These are phyloP conservation scores for Apophysomyces sp. DNA, from an alignment of 371 early-diverging fungal species.

Conservation along the genomic window DNA sequence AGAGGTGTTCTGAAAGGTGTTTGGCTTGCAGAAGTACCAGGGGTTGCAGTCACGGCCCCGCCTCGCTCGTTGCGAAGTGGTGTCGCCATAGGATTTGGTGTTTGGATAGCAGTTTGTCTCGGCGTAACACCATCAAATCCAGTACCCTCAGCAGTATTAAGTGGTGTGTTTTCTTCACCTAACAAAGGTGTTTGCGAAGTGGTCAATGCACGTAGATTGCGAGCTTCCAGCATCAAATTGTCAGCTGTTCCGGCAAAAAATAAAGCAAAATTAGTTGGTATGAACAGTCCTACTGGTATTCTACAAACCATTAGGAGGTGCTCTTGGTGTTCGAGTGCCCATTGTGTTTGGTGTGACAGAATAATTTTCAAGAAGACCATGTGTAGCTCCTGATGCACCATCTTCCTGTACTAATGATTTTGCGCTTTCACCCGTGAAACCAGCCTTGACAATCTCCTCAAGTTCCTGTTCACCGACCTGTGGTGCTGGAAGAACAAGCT, in stretches of 20 bases:
- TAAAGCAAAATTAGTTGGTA: not conserved
- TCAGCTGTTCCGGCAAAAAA: conserved; percentile 53
- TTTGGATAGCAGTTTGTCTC: conserved; percentile 51
- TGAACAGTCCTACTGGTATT: not conserved
- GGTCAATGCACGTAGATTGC: conserved; percentile 77
- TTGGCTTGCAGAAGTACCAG: conserved; percentile 23
- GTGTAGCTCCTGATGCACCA: conserved; percentile 61
- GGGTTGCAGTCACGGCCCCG: conserved; percentile 20
- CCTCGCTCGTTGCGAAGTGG: conserved; percentile 48
- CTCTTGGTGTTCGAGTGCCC: conserved; percentile 69
- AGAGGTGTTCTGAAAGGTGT: conserved; percentile 55
- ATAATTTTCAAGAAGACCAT: conserved; percentile 72
- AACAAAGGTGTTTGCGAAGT: conserved; percentile 87
- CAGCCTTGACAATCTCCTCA: conserved; percentile 90
- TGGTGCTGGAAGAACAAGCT: conserved; percentile 86
- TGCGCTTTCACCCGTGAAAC: conserved; percentile 79
- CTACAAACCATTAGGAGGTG: conserved; percentile 58
- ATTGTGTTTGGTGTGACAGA: conserved; percentile 53
- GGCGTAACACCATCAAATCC: conserved; percentile 77
- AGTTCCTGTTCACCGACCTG: conserved; percentile 90
- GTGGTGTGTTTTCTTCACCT: conserved; percentile 68
- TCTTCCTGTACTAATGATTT: conserved; percentile 65
- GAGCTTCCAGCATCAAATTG: conserved; percentile 77
- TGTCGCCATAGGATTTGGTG: conserved; percentile 85
- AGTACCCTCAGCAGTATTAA: conserved; percentile 47